A percentile compares a stretch with the other conserved stretches of the same genome.
Evolutionary conservation across 768 basidiomycete genomes (phyloP).

Genomic region (Boletus huronensis): DNA sequence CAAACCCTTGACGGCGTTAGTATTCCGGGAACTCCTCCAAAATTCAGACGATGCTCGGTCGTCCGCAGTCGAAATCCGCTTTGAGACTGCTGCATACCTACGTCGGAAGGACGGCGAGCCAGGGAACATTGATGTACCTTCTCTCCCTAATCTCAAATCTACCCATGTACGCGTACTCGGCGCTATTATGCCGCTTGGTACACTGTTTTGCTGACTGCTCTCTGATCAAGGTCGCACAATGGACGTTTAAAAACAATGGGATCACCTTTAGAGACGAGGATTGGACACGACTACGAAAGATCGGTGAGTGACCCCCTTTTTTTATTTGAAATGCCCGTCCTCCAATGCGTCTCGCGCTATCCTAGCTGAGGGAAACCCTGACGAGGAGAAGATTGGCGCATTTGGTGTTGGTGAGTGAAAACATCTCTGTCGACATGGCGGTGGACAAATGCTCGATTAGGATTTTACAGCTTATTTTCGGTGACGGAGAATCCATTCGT

Average conservation of each 20-base stretch:
- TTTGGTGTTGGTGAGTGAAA: conserved; percentile 23
- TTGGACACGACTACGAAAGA: conserved; percentile 19
- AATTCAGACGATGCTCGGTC: conserved; percentile 93
- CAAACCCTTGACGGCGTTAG: conserved; percentile 21
- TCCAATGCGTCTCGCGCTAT: background rate
- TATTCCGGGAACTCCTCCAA: conserved; percentile 85
- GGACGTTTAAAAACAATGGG: background rate
- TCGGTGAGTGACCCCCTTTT: conserved; percentile 2
- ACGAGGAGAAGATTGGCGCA: conserved; percentile 26
- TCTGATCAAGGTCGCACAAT: background rate
- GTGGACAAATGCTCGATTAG: conserved; percentile 24
- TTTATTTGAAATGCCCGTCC: background rate
- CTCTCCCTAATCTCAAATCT: conserved; percentile 64
- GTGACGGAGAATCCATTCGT: conserved; percentile 83
- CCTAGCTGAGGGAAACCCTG: conserved; percentile 25
- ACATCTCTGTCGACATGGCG: background rate
- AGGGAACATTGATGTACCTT: conserved; percentile 4
- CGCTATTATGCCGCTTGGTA: no score
- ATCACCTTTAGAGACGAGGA: background rate
- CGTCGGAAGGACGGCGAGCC: conserved; percentile 21
- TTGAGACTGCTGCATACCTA: conserved; percentile 59
- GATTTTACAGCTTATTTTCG: conserved; percentile 79
- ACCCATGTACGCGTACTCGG: conserved; percentile 38
- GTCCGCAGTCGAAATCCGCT: conserved; percentile 71
- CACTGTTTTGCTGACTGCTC: background rate